phyloP scores from a whole-genome alignment of 768 basidiomycete genomes.

The Boletus tomentosulus region DNA sequence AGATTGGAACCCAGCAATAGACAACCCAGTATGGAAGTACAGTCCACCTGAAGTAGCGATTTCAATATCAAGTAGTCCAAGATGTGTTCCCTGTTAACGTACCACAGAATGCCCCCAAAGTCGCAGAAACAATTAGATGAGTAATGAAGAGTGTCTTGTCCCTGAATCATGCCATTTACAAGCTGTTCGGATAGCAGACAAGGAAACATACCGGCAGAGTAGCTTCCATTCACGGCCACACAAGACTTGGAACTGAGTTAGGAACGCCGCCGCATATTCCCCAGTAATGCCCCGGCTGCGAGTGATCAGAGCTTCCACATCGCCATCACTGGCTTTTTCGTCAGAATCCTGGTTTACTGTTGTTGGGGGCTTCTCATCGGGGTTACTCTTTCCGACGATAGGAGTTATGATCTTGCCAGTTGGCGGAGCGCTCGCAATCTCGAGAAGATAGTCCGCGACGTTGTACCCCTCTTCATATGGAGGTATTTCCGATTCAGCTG shows the following conservation, averaged over 20 bases:
- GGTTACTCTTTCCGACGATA: conserved; percentile 3
- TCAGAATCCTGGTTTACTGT: conserved; percentile 3
- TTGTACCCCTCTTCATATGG: conserved; percentile 81
- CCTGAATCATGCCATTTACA: conserved; percentile 32
- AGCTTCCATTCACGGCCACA: conserved; percentile 85
- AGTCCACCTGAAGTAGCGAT: conserved; percentile 56
- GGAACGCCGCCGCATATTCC: conserved; percentile 68
- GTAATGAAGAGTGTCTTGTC: conserved; percentile 82
- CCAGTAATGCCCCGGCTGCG: conserved; percentile 19
- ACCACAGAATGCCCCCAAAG: conserved; percentile 88
- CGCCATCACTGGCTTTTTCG: conserved; percentile 16
- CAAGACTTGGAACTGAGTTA: conserved; percentile 85
- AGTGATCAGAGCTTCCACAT: conserved; percentile 19
- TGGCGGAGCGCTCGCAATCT: conserved; percentile 72
- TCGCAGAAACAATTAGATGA: conserved; percentile 62
- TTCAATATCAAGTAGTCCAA: neutral
- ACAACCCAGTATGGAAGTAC: conserved; percentile 74
- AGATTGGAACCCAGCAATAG: conserved; percentile 91
- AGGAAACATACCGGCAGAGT: conserved; percentile 47
- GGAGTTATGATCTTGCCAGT: conserved; percentile 40
- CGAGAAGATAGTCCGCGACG: conserved; percentile 87
- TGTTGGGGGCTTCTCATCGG: neutral
- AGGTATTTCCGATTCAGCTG: conserved; percentile 33
- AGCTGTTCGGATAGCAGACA: neutral
- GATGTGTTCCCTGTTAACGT: conserved; percentile 17